These are phyloP conservation scores for Zymoseptoria tritici DNA, from an alignment of 2,329 filamentous ascomycete genomes.

Conservation along the genomic window DNA sequence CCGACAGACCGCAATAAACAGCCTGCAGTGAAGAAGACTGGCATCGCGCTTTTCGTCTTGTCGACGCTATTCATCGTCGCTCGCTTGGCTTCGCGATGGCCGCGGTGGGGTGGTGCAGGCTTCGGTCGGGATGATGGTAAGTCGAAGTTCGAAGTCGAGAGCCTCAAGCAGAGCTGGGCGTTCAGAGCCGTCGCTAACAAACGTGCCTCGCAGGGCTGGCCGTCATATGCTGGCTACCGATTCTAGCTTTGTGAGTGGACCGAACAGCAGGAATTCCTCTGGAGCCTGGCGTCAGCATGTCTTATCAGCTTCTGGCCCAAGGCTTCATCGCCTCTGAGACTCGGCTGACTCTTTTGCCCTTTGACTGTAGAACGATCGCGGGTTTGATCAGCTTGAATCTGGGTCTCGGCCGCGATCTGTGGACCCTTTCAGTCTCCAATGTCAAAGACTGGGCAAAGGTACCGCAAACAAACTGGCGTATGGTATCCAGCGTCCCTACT, in stretches of 20 bases:
- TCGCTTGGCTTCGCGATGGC: background rate
- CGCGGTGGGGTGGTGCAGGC: background rate
- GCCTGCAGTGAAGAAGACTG: background rate
- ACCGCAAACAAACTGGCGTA: too few relatives aligned
- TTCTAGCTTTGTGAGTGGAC: background rate
- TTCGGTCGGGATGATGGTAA: background rate
- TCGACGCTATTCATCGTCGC: background rate
- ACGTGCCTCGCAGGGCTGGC: background rate
- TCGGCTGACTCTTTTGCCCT: too few relatives aligned
- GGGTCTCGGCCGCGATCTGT: slow-evolving; percentile 1
- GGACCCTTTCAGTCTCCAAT: slow-evolving; percentile 2
- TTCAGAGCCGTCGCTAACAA: background rate
- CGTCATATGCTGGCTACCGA: background rate
- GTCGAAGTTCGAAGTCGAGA: background rate
- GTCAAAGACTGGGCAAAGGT: slow-evolving; percentile 1
- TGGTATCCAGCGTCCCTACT: too few relatives aligned
- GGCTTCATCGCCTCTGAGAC: too few relatives aligned
- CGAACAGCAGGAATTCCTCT: too few relatives aligned
- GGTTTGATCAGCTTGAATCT: background rate
- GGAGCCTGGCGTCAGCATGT: too few relatives aligned
- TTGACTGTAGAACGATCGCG: background rate
- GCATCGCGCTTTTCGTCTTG: background rate
- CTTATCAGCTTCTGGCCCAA: too few relatives aligned
- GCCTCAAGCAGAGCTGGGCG: background rate
- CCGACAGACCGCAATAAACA: background rate